Conservation (phyloP, 495 filamentous ascomycete species). For the Hapsidospora chrysogenum region DNA sequence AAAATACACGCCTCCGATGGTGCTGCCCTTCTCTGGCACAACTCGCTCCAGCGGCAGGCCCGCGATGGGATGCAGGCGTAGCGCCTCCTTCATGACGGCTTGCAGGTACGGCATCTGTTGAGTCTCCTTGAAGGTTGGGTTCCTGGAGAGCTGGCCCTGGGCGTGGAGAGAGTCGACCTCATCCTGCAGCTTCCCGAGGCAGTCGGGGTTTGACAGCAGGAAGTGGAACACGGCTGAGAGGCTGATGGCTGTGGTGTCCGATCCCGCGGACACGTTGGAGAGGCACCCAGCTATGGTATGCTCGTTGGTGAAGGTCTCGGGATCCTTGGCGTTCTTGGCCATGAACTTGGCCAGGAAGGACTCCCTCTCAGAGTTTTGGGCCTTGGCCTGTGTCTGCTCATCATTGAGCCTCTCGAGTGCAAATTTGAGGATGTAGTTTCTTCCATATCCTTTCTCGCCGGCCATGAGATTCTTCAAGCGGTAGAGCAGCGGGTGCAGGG, state of each 20-base stretch:
- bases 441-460: conserved; percentile 23
- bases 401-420: conserved; percentile 24
- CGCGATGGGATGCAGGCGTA: conserved; percentile 40
- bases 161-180: conserved; percentile 18
- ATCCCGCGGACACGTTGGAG: conserved; percentile 37
- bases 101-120: conserved; percentile 43
- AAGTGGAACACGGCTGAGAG: conserved; percentile 33
- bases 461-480: conserved; percentile 16
- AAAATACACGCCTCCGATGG: conserved; percentile 32
- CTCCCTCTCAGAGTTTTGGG: conserved; percentile 5
- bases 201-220: conserved; percentile 22
- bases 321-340: conserved; percentile 24
- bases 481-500: conserved; percentile 25
- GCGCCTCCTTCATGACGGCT: conserved; percentile 45
- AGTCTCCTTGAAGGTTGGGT: conserved; percentile 33
- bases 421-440: conserved; percentile 25
- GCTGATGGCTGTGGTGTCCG: conserved; percentile 37
- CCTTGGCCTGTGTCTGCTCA: conserved; percentile 9
- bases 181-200: conserved; percentile 19
- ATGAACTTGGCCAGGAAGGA: conserved; percentile 18
- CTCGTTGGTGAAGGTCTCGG: conserved; percentile 29
- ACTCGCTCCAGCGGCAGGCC: conserved; percentile 37
- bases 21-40: conserved; percentile 34
- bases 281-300: conserved; percentile 31
- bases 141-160: conserved; percentile 8